Percentiles rank a stretch among this genome's conserved stretches.
Evolutionary conservation across 257 asterid genomes (phyloP).

Genomic region (Handroanthus guayacan): DNA sequence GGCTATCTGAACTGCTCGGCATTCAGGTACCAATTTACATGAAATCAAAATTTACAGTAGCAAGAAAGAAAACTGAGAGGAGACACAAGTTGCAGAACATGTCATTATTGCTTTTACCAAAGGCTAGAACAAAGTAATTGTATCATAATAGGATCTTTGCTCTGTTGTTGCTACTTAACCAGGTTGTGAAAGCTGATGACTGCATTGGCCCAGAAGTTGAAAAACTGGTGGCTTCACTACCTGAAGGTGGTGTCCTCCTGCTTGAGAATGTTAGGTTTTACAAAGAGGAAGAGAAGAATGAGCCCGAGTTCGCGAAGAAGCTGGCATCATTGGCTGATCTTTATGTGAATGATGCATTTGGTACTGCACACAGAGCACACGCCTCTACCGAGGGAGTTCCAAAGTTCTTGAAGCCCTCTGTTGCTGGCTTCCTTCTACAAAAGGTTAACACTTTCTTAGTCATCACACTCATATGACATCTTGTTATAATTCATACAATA

Average conservation of each 20-base stretch:
- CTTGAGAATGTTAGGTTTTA: conserved; percentile 92
- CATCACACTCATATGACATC: neutral
- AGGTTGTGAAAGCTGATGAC: conserved; percentile 90
- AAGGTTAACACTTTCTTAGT: conserved; percentile 57
- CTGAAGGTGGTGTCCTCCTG: conserved; percentile 78
- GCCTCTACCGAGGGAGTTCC: conserved; percentile 96
- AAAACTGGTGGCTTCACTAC: conserved; percentile 71
- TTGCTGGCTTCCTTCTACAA: conserved; percentile 87
- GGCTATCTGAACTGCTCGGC: conserved; percentile 79
- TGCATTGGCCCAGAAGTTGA: conserved; percentile 88
- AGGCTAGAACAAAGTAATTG: neutral
- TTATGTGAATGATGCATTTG: conserved; percentile 87
- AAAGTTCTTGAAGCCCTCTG: conserved; percentile 86
- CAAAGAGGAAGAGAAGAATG: conserved; percentile 94
- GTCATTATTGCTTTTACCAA: neutral
- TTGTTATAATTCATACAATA: neutral
- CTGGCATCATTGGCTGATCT: conserved; percentile 89
- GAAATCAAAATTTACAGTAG: neutral
- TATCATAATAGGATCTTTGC: neutral
- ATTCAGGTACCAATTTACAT: conserved; percentile 53
- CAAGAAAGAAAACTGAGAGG: neutral
- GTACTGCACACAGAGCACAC: conserved; percentile 94
- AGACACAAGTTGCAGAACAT: neutral
- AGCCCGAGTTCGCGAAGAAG: conserved; percentile 87
- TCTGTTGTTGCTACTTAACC: conserved; percentile 27